Base-by-base conservation (phyloP, 2,329 filamentous ascomycete species). In the Sporothrix dimorphospora region DNA sequence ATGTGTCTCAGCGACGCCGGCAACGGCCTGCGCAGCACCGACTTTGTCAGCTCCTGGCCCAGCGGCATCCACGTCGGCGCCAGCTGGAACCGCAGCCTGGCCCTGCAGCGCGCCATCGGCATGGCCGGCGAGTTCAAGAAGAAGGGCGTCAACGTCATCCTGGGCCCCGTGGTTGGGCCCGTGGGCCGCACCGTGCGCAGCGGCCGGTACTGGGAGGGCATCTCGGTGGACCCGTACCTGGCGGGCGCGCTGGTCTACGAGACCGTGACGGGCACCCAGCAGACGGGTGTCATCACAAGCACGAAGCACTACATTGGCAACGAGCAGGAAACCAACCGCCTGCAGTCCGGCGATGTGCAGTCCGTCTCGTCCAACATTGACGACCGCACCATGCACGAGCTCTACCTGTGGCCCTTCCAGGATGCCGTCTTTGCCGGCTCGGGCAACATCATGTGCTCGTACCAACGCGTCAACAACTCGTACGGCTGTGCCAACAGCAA, bases 81-180 rank as follows among this genome's bases (percentile, higher is more conserved):
- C 61, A 83, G 80, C 68, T 97, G 93, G 92, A 92, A 95, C 80
- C 90, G 89, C 73, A 83, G 87, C 9, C 85, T 95, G 57, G 89
- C 92, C 72, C 89, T 89, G 77, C 82, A 85, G 69, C 88, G 93
- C 67, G 93, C 90, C 42, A 82, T 87, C 69, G 91, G 90, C 65
- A 94, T 97, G 90, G 94, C 90, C 3, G 83, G 85, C 72, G 94
- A 97, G 80, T 92, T 92, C 79, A 87, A 86, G 74, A 87, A 82
- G 55, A 97, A 97, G 80, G 94, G 94, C 66, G 89, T 94, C 42
- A 92, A 75, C 16, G 86, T 96, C 16, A 87, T 91, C 72, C 85
- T 97, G 11, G 94, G 93, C 0, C 94, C 94, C 2, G 92, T 92
- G 0, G 89, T 93, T 72, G 89, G 90, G 0, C 89, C 90, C 0